Percentiles rank a stretch among this genome's conserved stretches.
Evolutionary conservation across 129 eudicot genomes (phyloP).

Genomic region (Erigeron canadensis): DNA sequence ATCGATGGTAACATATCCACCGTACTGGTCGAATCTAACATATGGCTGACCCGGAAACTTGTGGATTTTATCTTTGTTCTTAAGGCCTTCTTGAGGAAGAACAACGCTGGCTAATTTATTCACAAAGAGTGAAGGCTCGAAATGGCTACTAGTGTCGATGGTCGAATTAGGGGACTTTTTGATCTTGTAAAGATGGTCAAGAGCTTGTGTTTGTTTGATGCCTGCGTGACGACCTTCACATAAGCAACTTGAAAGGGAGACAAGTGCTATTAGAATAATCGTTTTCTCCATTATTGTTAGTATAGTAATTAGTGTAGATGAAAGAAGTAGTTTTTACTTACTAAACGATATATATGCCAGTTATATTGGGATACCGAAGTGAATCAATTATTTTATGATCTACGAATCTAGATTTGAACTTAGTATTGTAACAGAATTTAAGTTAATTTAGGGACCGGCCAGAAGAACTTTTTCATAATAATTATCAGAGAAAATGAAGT

Average conservation of each 20-base stretch:
- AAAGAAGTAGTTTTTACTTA: too few relatives aligned
- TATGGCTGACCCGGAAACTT: conserved; percentile 74
- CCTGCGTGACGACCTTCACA: conserved; percentile 19
- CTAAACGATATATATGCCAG: too few relatives aligned
- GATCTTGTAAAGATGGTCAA: conserved; percentile 33
- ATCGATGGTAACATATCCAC: conserved; percentile 78
- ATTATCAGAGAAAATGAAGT: too few relatives aligned
- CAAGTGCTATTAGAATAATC: not conserved
- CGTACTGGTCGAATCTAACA: conserved; percentile 58
- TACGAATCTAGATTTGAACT: too few relatives aligned
- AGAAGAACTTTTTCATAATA: too few relatives aligned
- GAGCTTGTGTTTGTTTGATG: conserved; percentile 44
- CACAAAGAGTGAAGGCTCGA: conserved; percentile 25
- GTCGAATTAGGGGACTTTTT: conserved; percentile 26
- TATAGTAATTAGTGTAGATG: too few relatives aligned
- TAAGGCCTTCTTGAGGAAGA: conserved; percentile 44
- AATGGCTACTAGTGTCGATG: conserved; percentile 43
- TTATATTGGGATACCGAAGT: too few relatives aligned
- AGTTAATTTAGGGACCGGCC: too few relatives aligned
- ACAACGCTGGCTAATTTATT: not conserved
- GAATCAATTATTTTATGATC: too few relatives aligned
- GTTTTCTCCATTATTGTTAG: conserved; percentile 11
- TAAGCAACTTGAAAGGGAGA: conserved; percentile 24
- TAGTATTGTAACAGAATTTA: too few relatives aligned
- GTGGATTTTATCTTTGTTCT: conserved; percentile 51